A percentile compares a stretch with the other conserved stretches of the same genome.
Evolutionary conservation across 2,329 filamentous ascomycete species (phyloP).

Genomic region (Verticillium alfalfae): DNA sequence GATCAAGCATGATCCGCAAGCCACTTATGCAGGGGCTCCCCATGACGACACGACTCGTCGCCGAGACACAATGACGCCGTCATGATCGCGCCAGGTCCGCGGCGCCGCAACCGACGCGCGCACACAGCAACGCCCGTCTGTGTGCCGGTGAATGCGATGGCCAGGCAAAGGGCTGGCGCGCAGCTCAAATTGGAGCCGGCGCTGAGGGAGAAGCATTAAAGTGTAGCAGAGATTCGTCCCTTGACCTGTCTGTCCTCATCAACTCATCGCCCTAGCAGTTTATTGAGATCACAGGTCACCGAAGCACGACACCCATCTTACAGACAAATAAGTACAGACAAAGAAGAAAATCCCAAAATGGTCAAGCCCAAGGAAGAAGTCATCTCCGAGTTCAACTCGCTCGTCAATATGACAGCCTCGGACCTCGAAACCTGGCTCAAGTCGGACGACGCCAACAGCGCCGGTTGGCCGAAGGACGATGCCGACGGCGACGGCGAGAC

Average conservation of each 20-base stretch:
- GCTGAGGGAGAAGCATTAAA: too few relatives aligned
- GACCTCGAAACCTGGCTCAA: constrained; percentile 60
- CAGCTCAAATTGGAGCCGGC: too few relatives aligned
- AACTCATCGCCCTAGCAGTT: too few relatives aligned
- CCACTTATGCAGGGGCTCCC: constrained; percentile 13
- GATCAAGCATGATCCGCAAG: not conserved
- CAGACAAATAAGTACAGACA: not conserved
- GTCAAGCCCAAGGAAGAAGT: constrained; percentile 20
- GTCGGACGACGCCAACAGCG: constrained; percentile 48
- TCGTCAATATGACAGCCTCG: constrained; percentile 59
- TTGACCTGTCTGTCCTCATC: too few relatives aligned
- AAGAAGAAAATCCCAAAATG: constrained; percentile 5
- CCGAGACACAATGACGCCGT: constrained; percentile 10
- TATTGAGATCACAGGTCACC: too few relatives aligned
- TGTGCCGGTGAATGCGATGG: too few relatives aligned
- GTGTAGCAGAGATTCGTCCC: too few relatives aligned
- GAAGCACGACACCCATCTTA: not conserved
- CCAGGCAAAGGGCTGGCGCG: too few relatives aligned
- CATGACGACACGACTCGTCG: constrained; percentile 12
- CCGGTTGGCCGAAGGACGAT: constrained; percentile 56
- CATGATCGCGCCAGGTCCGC: not conserved
- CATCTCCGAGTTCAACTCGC: constrained; percentile 55
- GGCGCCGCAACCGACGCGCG: constrained; percentile 2
- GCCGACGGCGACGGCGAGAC: constrained; percentile 51
- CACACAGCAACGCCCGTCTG: not conserved